These are phyloP conservation scores for Colletotrichum cereale DNA, from an alignment of 2,329 filamentous ascomycete species.

Conservation along the genomic window DNA sequence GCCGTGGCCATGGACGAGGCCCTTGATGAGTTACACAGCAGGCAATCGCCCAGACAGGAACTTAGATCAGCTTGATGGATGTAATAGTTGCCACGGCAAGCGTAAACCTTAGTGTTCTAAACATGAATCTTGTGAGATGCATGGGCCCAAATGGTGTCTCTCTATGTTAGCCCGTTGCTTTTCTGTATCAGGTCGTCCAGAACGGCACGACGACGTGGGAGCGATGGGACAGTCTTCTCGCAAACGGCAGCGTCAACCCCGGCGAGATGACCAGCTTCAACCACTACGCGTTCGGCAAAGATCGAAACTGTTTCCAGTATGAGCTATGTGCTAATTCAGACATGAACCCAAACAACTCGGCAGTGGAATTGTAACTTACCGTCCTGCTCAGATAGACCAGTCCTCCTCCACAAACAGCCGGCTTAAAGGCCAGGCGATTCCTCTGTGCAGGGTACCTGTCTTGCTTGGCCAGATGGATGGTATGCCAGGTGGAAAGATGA, in stretches of 20 bases:
- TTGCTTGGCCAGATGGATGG: not conserved
- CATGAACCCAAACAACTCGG: no score
- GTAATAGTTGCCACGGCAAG: not conserved
- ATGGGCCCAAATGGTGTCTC: no score
- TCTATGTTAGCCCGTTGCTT: not conserved
- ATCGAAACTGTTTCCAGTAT: no score
- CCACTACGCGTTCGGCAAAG: slow-evolving; percentile 54
- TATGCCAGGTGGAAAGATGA: not conserved
- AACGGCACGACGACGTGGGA: slow-evolving; percentile 64
- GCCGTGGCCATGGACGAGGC: not conserved
- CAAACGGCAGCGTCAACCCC: slow-evolving; percentile 58
- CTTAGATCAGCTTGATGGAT: not conserved
- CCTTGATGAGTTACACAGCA: not conserved
- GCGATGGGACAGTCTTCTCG: slow-evolving; percentile 62
- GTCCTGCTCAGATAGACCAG: not conserved
- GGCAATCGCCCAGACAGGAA: no score
- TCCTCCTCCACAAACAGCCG: accelerated
- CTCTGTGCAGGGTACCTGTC: not conserved
- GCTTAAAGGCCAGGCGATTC: no score
- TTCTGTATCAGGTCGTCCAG: slow-evolving; percentile 62
- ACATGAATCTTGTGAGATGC: not conserved
- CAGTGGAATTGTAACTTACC: no score
- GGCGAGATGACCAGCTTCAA: slow-evolving; percentile 64
- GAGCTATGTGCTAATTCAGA: no score
- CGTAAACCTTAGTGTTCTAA: not conserved